Percentiles rank a stretch among this genome's conserved stretches.
phyloP scores from a whole-genome alignment of 306 rosid genomes.

The Datisca glomerata region DNA sequence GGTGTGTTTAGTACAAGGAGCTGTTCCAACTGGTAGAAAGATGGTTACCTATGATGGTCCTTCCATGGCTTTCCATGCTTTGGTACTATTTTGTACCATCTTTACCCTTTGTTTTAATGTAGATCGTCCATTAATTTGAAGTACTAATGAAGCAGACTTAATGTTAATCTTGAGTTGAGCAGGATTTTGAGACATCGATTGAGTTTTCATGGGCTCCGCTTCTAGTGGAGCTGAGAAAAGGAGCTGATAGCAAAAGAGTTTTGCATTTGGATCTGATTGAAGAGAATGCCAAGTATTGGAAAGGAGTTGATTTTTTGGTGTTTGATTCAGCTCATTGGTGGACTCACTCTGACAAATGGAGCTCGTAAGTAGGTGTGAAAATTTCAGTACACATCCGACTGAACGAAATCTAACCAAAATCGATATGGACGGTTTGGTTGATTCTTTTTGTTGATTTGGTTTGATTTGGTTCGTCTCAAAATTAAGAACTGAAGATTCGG shows the following conservation, averaged over 20 bases:
- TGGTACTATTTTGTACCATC: no score
- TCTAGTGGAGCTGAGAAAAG: conserved; percentile 69
- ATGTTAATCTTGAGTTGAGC: no score
- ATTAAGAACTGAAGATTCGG: no score
- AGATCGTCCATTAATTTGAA: no score
- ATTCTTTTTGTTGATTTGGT: no score
- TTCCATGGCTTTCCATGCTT: conserved; percentile 83
- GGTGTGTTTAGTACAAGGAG: conserved; percentile 87
- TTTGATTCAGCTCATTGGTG: conserved; percentile 99
- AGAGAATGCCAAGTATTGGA: conserved; percentile 90
- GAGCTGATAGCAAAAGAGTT: conserved; percentile 47
- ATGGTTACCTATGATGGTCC: conserved; percentile 67
- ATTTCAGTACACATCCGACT: neutral
- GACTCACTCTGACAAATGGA: conserved; percentile 77
- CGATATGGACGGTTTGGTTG: no score
- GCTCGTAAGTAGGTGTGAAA: conserved; percentile 46
- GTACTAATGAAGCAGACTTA: no score
- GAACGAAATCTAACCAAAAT: conserved; percentile 5
- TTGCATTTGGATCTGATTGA: conserved; percentile 82
- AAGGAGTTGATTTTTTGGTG: conserved; percentile 74
- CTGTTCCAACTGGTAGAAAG: conserved; percentile 61
- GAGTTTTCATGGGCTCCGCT: conserved; percentile 95
- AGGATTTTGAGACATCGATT: conserved; percentile 82
- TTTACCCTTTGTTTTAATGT: no score
- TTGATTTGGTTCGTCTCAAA: no score